phyloP scores from a whole-genome alignment of 345 rosid species.

The Rhizophora mangle region DNA sequence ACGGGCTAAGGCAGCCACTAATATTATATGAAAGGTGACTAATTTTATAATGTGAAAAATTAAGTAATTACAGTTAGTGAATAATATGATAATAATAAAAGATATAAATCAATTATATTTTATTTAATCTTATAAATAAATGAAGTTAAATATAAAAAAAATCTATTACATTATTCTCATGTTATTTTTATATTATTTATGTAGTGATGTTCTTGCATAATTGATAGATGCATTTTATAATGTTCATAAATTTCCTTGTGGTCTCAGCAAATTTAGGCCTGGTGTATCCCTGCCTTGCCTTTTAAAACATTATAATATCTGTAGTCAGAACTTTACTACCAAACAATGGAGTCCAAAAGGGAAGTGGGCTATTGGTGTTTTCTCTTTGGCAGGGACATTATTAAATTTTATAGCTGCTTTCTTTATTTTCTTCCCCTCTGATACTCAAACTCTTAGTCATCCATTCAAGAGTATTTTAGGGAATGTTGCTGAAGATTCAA shows the following conservation, averaged over 20 bases:
- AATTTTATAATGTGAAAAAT: not conserved
- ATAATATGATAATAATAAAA: too few relatives aligned
- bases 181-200: too few relatives aligned
- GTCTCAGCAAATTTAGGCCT: slow-evolving; percentile 31
- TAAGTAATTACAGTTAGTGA: too few relatives aligned
- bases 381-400: slow-evolving; percentile 11
- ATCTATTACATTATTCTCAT: too few relatives aligned
- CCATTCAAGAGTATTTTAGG: not conserved
- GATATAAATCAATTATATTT: too few relatives aligned
- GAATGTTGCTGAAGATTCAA: slow-evolving; percentile 7
- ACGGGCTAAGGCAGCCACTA: slow-evolving; percentile 1
- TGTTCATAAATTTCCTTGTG: slow-evolving; percentile 25
- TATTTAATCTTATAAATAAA: too few relatives aligned
- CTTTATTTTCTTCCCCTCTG: slow-evolving; percentile 35
- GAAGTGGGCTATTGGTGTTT: slow-evolving; percentile 21
- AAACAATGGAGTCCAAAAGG: not conserved
- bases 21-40: slow-evolving; percentile 18
- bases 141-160: too few relatives aligned
- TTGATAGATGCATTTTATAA: slow-evolving; percentile 12
- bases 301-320: slow-evolving; percentile 26
- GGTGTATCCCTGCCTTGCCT: slow-evolving; percentile 17
- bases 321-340: slow-evolving; percentile 7
- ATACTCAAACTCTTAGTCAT: slow-evolving; percentile 5
- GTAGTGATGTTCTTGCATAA: slow-evolving; percentile 10
- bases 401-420: slow-evolving; percentile 31